These are phyloP conservation scores for Golubevia pallescens DNA, from an alignment of 1,284 basidiomycete species.

Conservation along the genomic window DNA sequence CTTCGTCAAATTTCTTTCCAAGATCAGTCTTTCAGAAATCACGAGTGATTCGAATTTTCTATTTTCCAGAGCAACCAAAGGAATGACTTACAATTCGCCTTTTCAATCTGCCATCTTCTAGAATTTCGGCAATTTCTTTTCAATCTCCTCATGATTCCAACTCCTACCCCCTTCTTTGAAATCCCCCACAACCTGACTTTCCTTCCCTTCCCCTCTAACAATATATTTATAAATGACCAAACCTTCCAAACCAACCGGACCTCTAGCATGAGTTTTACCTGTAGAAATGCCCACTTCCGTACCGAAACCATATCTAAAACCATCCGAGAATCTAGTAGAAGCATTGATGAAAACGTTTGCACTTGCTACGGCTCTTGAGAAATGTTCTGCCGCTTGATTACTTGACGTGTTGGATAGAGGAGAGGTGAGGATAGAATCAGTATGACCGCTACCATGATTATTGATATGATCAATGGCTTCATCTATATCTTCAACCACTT, in stretches of 20 bases:
- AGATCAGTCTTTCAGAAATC: no score
- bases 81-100: no score
- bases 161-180: slow-evolving; percentile 12
- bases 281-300: slow-evolving; percentile 98
- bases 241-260: slow-evolving; percentile 94
- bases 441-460: slow-evolving; percentile 90
- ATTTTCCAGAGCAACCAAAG: no score
- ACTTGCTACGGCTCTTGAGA: slow-evolving; percentile 85
- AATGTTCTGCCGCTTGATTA: slow-evolving; percentile 71
- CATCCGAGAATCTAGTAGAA: slow-evolving; percentile 93
- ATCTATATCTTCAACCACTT: slow-evolving; percentile 74
- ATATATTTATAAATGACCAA: slow-evolving; percentile 43
- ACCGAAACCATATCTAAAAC: slow-evolving; percentile 94
- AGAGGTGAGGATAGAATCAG: slow-evolving; percentile 91
- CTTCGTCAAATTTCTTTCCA: no score
- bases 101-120: no score
- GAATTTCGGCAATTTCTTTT: slow-evolving; percentile 15
- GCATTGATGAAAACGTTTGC: slow-evolving; percentile 95
- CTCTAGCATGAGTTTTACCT: slow-evolving; percentile 92
- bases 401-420: slow-evolving; percentile 66
- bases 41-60: no score
- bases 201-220: slow-evolving; percentile 14
- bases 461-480: slow-evolving; percentile 89
- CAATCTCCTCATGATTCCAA: slow-evolving; percentile 18
- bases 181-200: slow-evolving; percentile 18